Evolutionary conservation across 2,329 filamentous ascomycete species (phyloP).

Genomic region (Claviceps spartinae): DNA sequence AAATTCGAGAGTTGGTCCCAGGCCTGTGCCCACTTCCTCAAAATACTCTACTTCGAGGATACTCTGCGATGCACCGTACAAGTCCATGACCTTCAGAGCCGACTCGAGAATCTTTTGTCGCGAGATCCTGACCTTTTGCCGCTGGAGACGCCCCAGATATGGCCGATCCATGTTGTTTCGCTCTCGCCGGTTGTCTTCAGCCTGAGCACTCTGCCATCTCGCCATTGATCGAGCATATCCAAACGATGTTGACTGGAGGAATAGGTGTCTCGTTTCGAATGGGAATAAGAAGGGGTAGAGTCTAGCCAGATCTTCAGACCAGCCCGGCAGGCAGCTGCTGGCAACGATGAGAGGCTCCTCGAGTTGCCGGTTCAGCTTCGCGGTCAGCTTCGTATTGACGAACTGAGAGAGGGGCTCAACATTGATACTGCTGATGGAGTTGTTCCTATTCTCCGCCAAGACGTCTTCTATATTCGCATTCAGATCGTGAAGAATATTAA

Average conservation of each 20-base stretch:
- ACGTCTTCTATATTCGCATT: conserved; percentile 92
- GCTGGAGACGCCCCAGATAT: conserved; percentile 79
- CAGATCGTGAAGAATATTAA: conserved; percentile 82
- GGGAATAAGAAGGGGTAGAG: conserved; percentile 95
- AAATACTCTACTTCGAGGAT: conserved; percentile 97
- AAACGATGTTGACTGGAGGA: conserved; percentile 95
- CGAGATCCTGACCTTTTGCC: conserved; percentile 96
- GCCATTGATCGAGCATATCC: conserved; percentile 96
- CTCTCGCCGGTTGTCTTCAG: conserved; percentile 63
- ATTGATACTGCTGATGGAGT: conserved; percentile 53
- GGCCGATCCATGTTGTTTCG: conserved; percentile 84
- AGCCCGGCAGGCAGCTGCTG: conserved; percentile 87
- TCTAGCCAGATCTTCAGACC: conserved; percentile 89
- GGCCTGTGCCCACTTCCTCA: conserved; percentile 90
- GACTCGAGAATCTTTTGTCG: conserved; percentile 91
- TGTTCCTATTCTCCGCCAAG: conserved; percentile 57
- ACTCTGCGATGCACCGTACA: conserved; percentile 93
- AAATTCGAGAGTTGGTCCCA: conserved; percentile 92
- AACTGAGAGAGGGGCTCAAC: conserved; percentile 83
- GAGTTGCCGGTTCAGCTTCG: conserved; percentile 90
- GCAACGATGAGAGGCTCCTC: conserved; percentile 95
- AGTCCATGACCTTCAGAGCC: conserved; percentile 95
- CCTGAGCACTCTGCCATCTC: conserved; percentile 87
- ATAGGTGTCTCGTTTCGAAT: conserved; percentile 92
- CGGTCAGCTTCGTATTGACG: conserved; percentile 95